These are phyloP conservation scores for Skeletonema costatum DNA, from an alignment of 108 stramenopile genomes.

Conservation along the genomic window DNA sequence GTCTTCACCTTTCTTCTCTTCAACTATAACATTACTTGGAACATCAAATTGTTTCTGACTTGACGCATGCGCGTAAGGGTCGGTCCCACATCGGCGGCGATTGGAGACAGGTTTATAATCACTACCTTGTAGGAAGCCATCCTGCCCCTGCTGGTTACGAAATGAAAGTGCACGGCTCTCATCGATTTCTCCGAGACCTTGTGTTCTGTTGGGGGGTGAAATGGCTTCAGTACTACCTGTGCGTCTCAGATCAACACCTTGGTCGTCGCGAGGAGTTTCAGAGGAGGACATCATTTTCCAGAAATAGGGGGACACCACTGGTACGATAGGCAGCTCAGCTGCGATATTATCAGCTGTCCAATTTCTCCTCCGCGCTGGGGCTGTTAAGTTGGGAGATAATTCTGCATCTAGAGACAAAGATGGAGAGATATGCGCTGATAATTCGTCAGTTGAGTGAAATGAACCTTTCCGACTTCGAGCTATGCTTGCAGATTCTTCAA, in stretches of 20 bases:
- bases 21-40: neutral
- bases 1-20: neutral
- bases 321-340: neutral
- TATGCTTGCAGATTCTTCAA: neutral
- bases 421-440: neutral
- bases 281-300: neutral
- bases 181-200: neutral
- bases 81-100: neutral
- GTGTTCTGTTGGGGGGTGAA: neutral
- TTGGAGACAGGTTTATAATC: neutral
- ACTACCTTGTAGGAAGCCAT: neutral
- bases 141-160: neutral
- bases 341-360: neutral
- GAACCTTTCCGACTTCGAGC: neutral
- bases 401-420: neutral
- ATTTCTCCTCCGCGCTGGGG: neutral
- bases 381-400: neutral
- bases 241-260: neutral
- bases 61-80: neutral
- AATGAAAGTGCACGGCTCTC: neutral
- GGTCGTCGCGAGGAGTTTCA: neutral
- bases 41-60: neutral
- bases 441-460: neutral
- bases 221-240: neutral
- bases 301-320: neutral